These are phyloP conservation scores for Pezicula carpinea DNA, from an alignment of 2,329 filamentous ascomycete genomes.

Conservation along the genomic window DNA sequence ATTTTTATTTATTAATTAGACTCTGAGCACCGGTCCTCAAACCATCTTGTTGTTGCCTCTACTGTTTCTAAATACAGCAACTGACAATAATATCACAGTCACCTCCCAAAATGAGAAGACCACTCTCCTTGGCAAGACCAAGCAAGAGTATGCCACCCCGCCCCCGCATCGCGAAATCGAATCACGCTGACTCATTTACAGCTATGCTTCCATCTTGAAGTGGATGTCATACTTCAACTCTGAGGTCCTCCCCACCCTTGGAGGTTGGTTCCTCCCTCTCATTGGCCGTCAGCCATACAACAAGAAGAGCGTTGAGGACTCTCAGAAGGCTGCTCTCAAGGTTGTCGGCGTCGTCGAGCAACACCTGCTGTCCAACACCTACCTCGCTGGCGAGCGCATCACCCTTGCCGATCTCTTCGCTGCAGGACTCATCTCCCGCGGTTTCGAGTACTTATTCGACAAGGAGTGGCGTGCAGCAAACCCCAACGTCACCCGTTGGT, in stretches of 20 bases:
- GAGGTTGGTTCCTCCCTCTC: constrained; percentile 82
- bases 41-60: constrained; percentile 8
- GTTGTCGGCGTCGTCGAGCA: constrained; percentile 72
- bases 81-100: constrained; percentile 51
- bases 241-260: constrained; percentile 72
- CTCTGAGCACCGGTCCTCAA: constrained; percentile 57
- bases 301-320: constrained; percentile 93
- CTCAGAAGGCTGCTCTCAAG: constrained; percentile 63
- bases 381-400: constrained; percentile 95
- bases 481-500: constrained; percentile 91
- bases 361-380: constrained; percentile 89
- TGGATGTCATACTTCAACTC: constrained; percentile 97
- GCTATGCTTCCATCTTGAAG: constrained; percentile 92
- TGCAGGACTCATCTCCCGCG: constrained; percentile 72
- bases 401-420: constrained; percentile 93
- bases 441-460: constrained; percentile 93
- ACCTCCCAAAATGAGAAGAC: constrained; percentile 99
- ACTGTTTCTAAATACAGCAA: constrained; percentile 8
- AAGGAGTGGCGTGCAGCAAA: constrained; percentile 78
- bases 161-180: background rate
- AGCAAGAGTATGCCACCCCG: constrained; percentile 71
- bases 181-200: constrained; percentile 29
- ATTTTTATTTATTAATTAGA: constrained; percentile 67
- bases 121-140: constrained; percentile 97
- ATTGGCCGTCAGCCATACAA: constrained; percentile 82